Base-by-base conservation (phyloP, 768 basidiomycete genomes). In the Paxillus ammoniavirescens region DNA sequence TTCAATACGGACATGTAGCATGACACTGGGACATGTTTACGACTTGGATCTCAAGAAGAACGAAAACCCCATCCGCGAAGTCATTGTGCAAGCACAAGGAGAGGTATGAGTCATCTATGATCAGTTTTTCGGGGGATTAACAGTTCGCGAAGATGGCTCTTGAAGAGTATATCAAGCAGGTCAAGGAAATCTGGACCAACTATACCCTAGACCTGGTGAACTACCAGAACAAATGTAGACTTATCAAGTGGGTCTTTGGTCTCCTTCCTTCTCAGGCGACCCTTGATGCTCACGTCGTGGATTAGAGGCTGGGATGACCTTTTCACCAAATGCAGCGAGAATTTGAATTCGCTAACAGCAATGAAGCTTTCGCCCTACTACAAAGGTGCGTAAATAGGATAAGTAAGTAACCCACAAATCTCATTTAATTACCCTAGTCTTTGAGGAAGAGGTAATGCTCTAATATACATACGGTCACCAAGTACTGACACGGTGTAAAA, bases 291-390 rank as follows among this genome's bases (percentile, higher is more conserved):
- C 31, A 65, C 52, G 26, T 28, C 50, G 49, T 58, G 35, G 33
- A 9, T 45, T 62, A 93, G 93, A 69, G 94, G 93, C 17, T 98
- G 94, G 94, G 95, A 98, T 66, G 95, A 98, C 49, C 77, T 97
- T 26, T 96, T 98, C 75, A 93, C 82, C 72, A 98, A 97, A 72
- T 98, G 97, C 68, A 86, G 92, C 61, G 97, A 99, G 72, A 97
- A 99, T 65, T 67, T 98, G 63, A 98, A 97, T 66, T 98, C 96
- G 1, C 79, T 99, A 38, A 84, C 85, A 3, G 95, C 97, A 2
- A 99, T 99, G 97, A 96, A 95, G 67, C 72, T 97, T 28, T 99
- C 97, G 8, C 97, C 97, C 0, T 98, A 98, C 66, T 98, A 98
- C 72, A 95, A 97, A 81, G 94, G 92, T 89, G 23, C 45, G 76